Evolutionary conservation across 2,329 filamentous ascomycete species (phyloP).

Genomic region (Aschersonia sp.): DNA sequence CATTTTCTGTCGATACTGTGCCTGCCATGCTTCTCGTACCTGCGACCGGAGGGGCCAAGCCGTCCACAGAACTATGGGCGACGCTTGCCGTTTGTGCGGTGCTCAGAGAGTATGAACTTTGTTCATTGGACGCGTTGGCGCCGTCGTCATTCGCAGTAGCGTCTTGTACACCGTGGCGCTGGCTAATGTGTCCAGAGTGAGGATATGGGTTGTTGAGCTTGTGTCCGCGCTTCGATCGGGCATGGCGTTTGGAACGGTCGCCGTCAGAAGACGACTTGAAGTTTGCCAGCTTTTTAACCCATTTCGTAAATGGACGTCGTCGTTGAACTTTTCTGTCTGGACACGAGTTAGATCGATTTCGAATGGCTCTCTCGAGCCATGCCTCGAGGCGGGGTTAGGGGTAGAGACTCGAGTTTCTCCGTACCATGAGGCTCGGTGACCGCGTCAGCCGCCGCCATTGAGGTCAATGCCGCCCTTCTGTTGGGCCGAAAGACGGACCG

Average conservation of each 20-base stretch:
- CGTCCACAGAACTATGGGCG: constrained; percentile 44
- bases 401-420: neutral
- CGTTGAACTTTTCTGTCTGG: constrained; percentile 54
- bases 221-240: constrained; percentile 37
- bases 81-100: constrained; percentile 39
- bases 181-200: constrained; percentile 49
- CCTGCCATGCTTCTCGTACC: constrained; percentile 62
- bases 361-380: neutral
- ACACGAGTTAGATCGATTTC: constrained; percentile 7
- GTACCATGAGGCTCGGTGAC: constrained; percentile 4
- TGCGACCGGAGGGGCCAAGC: constrained; percentile 38
- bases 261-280: constrained; percentile 62
- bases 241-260: constrained; percentile 25
- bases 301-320: constrained; percentile 75
- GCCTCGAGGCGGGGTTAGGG: neutral
- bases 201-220: constrained; percentile 88
- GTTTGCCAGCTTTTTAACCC: constrained; percentile 87
- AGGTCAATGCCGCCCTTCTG: neutral
- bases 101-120: constrained; percentile 39
- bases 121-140: constrained; percentile 13
- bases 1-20: constrained; percentile 72
- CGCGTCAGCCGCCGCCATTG: constrained; percentile 4
- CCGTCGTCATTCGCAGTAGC: constrained; percentile 7
- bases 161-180: constrained; percentile 10
- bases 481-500: neutral